Conservation (phyloP, 2,329 filamentous ascomycete genomes). For the Aspergillus sp. region DNA sequence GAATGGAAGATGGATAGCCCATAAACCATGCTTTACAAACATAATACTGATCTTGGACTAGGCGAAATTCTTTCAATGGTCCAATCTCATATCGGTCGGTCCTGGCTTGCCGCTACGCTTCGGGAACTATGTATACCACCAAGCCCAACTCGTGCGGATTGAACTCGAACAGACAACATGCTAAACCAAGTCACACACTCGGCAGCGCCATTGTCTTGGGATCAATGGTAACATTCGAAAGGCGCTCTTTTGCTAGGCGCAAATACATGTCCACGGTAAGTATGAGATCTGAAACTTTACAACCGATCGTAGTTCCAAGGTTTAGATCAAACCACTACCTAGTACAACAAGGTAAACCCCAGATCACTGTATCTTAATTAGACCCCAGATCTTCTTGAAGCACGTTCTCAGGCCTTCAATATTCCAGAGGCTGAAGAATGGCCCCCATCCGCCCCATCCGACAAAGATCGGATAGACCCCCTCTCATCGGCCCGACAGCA, state of each 20-base stretch:
- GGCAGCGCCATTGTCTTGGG: too few species aligned
- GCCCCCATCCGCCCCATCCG: background rate
- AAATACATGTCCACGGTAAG: too few species aligned
- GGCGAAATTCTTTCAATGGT: too few species aligned
- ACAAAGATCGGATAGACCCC: constrained; percentile 18
- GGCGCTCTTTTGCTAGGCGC: too few species aligned
- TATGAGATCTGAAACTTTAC: background rate
- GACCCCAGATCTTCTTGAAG: background rate
- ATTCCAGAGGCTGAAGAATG: background rate
- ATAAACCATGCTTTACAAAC: background rate
- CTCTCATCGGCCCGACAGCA: constrained; percentile 23
- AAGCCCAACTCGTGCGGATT: too few species aligned
- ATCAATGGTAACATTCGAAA: too few species aligned
- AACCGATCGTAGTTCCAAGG: background rate
- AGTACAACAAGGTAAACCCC: background rate
- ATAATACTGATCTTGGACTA: background rate
- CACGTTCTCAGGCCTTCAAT: background rate
- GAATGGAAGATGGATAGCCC: background rate
- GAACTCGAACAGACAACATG: too few species aligned
- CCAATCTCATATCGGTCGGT: too few species aligned
- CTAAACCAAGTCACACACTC: too few species aligned
- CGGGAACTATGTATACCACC: background rate
- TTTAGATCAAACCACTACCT: background rate
- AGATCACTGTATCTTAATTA: background rate
- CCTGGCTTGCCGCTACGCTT: too few species aligned